These are phyloP conservation scores for Kwoniella heveanensis DNA, from an alignment of 768 basidiomycete species.

Conservation along the genomic window DNA sequence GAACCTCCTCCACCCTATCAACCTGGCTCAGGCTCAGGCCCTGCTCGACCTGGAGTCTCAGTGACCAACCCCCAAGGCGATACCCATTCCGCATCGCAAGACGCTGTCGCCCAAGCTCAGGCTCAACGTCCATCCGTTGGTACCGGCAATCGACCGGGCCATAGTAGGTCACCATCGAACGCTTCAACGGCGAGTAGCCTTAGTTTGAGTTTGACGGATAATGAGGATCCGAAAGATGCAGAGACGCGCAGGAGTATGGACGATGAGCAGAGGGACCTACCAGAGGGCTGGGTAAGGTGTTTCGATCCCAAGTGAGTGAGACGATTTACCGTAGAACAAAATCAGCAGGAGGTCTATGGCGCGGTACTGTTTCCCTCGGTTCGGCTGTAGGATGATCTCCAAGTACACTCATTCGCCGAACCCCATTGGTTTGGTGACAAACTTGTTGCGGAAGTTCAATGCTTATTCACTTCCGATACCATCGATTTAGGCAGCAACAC, in stretches of 20 bases:
- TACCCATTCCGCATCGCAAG: conserved; percentile 7
- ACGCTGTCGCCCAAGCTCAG: conserved; percentile 7
- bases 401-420: no score
- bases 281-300: conserved; percentile 54
- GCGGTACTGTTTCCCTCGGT: no score
- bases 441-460: no score
- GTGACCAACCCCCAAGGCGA: conserved; percentile 13
- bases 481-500: conserved; percentile 51
- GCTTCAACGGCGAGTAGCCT: conserved; percentile 11
- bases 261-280: conserved; percentile 52
- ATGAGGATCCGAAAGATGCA: conserved; percentile 3
- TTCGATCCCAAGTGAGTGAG: conserved; percentile 49
- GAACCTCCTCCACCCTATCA: conserved; percentile 13
- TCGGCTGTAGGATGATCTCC: no score
- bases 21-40: neutral
- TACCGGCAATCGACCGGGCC: conserved; percentile 3
- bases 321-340: neutral
- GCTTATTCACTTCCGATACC: no score
- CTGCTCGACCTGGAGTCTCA: conserved; percentile 5
- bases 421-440: no score
- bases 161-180: conserved; percentile 4
- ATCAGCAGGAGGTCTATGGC: neutral
- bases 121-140: neutral
- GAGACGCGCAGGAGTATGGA: conserved; percentile 50
- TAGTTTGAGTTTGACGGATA: conserved; percentile 1